Evolutionary conservation across 2,329 filamentous ascomycete species (phyloP).

Genomic region (Colletotrichum acutatum): DNA sequence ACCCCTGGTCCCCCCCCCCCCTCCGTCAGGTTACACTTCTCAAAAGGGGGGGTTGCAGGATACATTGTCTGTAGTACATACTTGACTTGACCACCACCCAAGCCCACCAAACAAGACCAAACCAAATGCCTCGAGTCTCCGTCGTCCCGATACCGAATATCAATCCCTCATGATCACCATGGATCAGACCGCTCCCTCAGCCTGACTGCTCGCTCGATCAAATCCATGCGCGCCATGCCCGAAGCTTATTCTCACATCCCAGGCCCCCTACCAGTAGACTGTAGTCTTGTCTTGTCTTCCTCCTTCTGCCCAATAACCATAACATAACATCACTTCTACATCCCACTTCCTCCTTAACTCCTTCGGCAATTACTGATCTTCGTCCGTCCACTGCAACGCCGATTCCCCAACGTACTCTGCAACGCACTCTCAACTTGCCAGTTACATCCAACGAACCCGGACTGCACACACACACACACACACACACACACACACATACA

Average conservation of each 20-base stretch:
- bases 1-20: conserved; percentile 7
- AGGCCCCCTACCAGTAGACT: conserved; percentile 8
- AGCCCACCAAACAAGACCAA: conserved; percentile 5
- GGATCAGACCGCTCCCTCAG: conserved; percentile 31
- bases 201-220: conserved; percentile 13
- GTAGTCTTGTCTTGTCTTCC: background rate
- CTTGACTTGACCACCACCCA: background rate
- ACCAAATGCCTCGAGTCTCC: conserved; percentile 24
- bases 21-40: conserved; percentile 1
- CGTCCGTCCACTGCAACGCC: background rate
- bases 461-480: background rate
- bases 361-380: conserved; percentile 23
- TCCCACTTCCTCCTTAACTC: conserved; percentile 19
- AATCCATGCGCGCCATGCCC: conserved; percentile 28
- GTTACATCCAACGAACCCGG: background rate
- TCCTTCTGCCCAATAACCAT: conserved; percentile 5
- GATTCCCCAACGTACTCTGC: background rate
- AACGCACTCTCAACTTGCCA: background rate
- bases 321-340: conserved; percentile 29
- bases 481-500: background rate
- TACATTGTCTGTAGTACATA: background rate
- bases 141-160: conserved; percentile 10
- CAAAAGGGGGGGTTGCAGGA: conserved; percentile 11
- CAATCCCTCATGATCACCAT: conserved; percentile 1
- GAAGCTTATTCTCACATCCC: conserved; percentile 32